A percentile compares a stretch with the other conserved stretches of the same genome.
Conservation (phyloP, 1,284 basidiomycete genomes). For the Mrakiaceae sp. region DNA sequence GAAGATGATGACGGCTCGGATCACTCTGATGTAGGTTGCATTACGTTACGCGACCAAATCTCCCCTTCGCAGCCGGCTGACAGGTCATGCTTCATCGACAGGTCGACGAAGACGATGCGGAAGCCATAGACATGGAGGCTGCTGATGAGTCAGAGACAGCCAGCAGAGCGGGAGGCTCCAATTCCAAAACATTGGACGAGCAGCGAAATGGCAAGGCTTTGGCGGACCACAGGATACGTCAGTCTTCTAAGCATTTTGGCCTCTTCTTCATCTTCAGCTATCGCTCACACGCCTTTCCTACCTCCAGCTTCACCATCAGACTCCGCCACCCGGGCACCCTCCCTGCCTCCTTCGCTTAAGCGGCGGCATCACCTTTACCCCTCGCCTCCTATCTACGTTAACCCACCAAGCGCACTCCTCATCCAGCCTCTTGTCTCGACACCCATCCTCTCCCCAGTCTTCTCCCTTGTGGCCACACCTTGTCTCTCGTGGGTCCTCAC, state of each 20-base stretch:
- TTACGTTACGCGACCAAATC: background rate
- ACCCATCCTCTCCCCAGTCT: background rate
- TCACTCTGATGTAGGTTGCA: background rate
- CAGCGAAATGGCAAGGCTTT: background rate
- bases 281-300: background rate
- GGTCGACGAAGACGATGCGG: background rate
- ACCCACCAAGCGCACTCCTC: background rate
- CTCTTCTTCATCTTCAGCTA: background rate
- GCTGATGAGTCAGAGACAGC: background rate
- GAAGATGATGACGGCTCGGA: background rate
- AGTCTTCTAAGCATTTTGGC: background rate
- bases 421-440: background rate
- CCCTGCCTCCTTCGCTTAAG: background rate
- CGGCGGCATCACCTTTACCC: background rate
- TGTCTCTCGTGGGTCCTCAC: constrained; percentile 1
- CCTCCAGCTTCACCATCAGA: background rate
- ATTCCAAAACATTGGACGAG: background rate
- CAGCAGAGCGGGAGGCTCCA: background rate
- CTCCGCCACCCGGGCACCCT: background rate
- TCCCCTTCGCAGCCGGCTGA: background rate
- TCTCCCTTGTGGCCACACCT: background rate
- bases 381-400: background rate
- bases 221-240: background rate
- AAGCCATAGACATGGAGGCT: background rate
- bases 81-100: background rate